These are phyloP conservation scores for Apiospora phragmitis DNA, from an alignment of 2,329 filamentous ascomycete species.

Conservation along the genomic window DNA sequence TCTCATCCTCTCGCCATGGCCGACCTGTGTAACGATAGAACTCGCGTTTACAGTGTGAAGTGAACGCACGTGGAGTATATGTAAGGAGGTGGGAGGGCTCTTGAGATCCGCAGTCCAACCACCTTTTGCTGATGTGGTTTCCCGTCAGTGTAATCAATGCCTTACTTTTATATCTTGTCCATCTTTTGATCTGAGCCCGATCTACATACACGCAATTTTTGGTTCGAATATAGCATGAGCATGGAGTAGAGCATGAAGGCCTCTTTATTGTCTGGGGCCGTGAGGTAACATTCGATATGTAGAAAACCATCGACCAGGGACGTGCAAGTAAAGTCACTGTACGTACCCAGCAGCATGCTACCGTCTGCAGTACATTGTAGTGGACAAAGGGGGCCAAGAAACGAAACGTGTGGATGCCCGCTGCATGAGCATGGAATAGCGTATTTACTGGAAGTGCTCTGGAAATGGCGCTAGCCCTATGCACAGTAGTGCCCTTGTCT, in stretches of 20 bases:
- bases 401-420: background rate
- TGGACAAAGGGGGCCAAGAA: constrained; percentile 7
- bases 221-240: background rate
- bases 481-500: background rate
- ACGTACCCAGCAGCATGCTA: background rate
- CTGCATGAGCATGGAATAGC: constrained; percentile 3
- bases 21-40: background rate
- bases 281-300: background rate
- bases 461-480: constrained; percentile 1
- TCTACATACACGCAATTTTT: background rate
- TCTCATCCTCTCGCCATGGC: background rate
- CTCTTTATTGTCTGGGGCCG: background rate
- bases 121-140: background rate
- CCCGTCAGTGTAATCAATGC: background rate
- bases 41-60: background rate
- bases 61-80: background rate
- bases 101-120: background rate
- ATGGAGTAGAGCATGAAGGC: background rate
- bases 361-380: background rate
- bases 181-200: background rate
- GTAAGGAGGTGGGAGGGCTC: background rate
- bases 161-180: background rate
- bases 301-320: background rate
- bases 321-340: background rate
- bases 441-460: background rate